These are phyloP conservation scores for Cardiospermum halicacabum DNA, from an alignment of 345 rosid species.

Conservation along the genomic window DNA sequence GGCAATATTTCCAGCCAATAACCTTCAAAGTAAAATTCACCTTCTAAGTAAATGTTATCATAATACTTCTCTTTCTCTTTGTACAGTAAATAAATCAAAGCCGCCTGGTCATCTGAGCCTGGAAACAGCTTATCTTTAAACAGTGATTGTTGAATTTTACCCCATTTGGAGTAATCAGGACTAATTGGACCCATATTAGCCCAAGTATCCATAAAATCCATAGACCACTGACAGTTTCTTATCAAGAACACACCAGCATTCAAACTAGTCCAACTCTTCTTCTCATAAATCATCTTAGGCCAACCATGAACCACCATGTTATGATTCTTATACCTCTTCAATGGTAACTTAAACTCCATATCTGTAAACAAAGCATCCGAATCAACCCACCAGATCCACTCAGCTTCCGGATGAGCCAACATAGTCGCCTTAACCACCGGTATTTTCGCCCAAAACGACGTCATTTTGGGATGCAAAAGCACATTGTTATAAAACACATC, in stretches of 20 bases:
- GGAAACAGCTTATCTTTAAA: slow-evolving; percentile 85
- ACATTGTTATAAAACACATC: slow-evolving; percentile 81
- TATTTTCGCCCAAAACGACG: slow-evolving; percentile 73
- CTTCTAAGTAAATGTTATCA: slow-evolving; percentile 69
- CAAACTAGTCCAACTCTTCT: slow-evolving; percentile 77
- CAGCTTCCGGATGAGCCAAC: slow-evolving; percentile 96
- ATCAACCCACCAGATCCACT: slow-evolving; percentile 99
- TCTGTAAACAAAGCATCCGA: slow-evolving; percentile 91
- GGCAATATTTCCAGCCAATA: slow-evolving; percentile 69
- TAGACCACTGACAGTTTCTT: slow-evolving; percentile 95
- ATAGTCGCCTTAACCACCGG: slow-evolving; percentile 77
- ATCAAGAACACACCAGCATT: slow-evolving; percentile 86
- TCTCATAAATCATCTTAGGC: slow-evolving; percentile 52
- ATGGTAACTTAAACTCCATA: slow-evolving; percentile 84
- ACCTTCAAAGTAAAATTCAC: slow-evolving; percentile 64
- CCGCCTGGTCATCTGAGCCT: slow-evolving; percentile 88
- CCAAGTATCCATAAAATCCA: slow-evolving; percentile 85
- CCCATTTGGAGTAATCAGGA: slow-evolving; percentile 61
- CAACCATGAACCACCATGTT: slow-evolving; percentile 94
- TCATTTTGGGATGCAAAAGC: slow-evolving; percentile 76
- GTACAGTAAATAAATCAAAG: slow-evolving; percentile 55
- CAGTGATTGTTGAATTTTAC: slow-evolving; percentile 50
- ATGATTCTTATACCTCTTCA: slow-evolving; percentile 51
- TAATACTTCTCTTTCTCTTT: slow-evolving; percentile 43
- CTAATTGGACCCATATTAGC: slow-evolving; percentile 67